These are phyloP conservation scores for Yarrowia alimentaria DNA, from an alignment of 805 yeast genomes.

Conservation along the genomic window DNA sequence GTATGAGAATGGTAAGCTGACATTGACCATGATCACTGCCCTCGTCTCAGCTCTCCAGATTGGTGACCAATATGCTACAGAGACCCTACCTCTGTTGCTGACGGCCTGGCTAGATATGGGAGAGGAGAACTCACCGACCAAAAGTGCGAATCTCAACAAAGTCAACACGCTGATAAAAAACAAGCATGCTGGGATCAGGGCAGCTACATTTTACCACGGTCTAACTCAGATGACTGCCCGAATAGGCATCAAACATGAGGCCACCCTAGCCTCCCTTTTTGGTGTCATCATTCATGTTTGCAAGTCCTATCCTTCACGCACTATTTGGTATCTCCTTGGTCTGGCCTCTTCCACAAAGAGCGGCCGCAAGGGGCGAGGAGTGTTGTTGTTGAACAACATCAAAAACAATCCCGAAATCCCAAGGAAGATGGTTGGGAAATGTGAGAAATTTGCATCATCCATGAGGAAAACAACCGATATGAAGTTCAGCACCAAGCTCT, in stretches of 20 bases:
- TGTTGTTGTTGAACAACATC: background rate
- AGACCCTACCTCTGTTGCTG: conserved; percentile 83
- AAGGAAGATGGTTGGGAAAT: conserved; percentile 1
- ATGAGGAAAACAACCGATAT: conserved; percentile 4
- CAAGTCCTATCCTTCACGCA: conserved; percentile 69
- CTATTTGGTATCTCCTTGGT: conserved; percentile 73
- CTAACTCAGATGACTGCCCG: conserved; percentile 84
- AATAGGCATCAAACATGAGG: conserved; percentile 58
- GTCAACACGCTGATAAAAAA: conserved; percentile 36
- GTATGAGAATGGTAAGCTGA: conserved; percentile 45
- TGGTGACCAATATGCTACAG: conserved; percentile 68
- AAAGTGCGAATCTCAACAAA: conserved; percentile 15
- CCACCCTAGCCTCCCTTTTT: conserved; percentile 55
- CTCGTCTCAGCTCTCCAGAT: conserved; percentile 59
- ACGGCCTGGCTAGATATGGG: conserved; percentile 62
- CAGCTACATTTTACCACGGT: conserved; percentile 73
- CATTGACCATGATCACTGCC: conserved; percentile 52
- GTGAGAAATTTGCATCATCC: conserved; percentile 15
- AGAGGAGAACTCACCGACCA: conserved; percentile 29
- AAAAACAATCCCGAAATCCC: conserved; percentile 7
- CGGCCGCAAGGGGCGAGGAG: conserved; percentile 1
- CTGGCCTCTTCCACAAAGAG: conserved; percentile 16
- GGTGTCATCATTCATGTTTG: conserved; percentile 59
- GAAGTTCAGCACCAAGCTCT: conserved; percentile 10
- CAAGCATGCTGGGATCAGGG: conserved; percentile 49